Percentiles rank a stretch among this genome's conserved stretches.
phyloP scores from a whole-genome alignment of 768 basidiomycete species.

The Suillus subaureus region DNA sequence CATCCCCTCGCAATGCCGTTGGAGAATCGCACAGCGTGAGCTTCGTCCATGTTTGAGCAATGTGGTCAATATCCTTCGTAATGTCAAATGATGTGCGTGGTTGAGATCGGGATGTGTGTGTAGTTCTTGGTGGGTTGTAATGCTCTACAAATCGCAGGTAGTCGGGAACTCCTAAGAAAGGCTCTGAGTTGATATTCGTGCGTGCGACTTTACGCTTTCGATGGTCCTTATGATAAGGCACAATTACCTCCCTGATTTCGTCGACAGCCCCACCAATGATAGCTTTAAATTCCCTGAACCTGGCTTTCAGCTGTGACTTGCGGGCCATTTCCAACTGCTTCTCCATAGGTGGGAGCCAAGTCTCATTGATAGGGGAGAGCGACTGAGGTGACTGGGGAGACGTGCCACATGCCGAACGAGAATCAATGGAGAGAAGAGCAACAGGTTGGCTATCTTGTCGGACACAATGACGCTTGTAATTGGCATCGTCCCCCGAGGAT shows the following conservation, averaged over 20 bases:
- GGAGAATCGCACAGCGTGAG: slow-evolving; percentile 9
- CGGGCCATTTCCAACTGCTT: slow-evolving; percentile 1
- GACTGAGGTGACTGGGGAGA: background rate
- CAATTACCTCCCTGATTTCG: background rate
- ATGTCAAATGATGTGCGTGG: background rate
- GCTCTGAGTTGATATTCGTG: background rate
- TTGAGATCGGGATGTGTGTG: background rate
- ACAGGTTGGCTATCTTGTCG: slow-evolving; percentile 2
- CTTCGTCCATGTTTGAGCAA: slow-evolving; percentile 1
- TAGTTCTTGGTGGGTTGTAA: background rate
- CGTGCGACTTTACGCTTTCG: background rate
- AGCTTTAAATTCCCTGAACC: background rate
- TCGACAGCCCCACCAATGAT: background rate
- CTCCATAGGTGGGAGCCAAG: slow-evolving; percentile 2
- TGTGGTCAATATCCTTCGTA: background rate
- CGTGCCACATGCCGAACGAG: background rate
- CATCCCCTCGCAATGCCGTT: background rate
- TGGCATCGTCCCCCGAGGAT: background rate
- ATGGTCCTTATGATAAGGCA: background rate
- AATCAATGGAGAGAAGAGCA: slow-evolving; percentile 1
- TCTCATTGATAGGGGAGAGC: slow-evolving; percentile 2
- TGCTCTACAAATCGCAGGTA: background rate
- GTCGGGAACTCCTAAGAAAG: background rate
- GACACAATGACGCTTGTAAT: background rate
- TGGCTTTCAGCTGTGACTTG: background rate